Base-by-base conservation (phyloP, 2,329 filamentous ascomycete genomes). In the Ophiosphaerella herpotricha region DNA sequence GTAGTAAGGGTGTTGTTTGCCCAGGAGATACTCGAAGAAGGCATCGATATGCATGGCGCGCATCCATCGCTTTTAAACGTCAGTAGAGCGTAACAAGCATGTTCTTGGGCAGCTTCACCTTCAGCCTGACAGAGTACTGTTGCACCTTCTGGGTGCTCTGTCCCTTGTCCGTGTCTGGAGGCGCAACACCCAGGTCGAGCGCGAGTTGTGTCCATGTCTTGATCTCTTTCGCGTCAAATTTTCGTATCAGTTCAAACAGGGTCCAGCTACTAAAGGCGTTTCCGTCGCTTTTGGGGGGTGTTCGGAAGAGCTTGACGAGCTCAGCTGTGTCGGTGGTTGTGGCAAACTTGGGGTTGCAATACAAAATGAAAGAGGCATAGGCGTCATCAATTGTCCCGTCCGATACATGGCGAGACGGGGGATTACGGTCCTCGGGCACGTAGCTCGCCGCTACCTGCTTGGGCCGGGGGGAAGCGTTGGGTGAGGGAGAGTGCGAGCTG, bases 11-110 rank as follows among this genome's bases (percentile, higher is more conserved):
- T 95, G 91, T 23, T 83, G 78, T 57, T 91, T 91, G 41, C 85
- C 85, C 55, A 93, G 80, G 16, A 95, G 83, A 70, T 91, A 97
- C 70, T 96, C 91, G 66, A 96, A 97, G 71, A 97, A 97, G 9
- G 91, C 89, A 78, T 96, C 90, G 44, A 96, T 85, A 70, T 96
- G 92, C 88, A 96, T 93, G 5, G 91, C 92, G 70, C 91, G 90
- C 90, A 97, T 94, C 92, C 92, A 97, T 67, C 93, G 87, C 89
- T 97, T 29, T 6, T 7, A 11, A 29, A 29, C 6, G 26, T 29
- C 26, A 29, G 26, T 29, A 11, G 7, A 4, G 26, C 26, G 26
- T 11, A 11, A 29, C 6, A 3, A 29, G 26, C 6, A 29, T 29
- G 26, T 29, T 8, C 26, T 29, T 8, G 2, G 7, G 6, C 11